phyloP scores from a whole-genome alignment of 441 rosid species.

The Flueggea neowawraea region DNA sequence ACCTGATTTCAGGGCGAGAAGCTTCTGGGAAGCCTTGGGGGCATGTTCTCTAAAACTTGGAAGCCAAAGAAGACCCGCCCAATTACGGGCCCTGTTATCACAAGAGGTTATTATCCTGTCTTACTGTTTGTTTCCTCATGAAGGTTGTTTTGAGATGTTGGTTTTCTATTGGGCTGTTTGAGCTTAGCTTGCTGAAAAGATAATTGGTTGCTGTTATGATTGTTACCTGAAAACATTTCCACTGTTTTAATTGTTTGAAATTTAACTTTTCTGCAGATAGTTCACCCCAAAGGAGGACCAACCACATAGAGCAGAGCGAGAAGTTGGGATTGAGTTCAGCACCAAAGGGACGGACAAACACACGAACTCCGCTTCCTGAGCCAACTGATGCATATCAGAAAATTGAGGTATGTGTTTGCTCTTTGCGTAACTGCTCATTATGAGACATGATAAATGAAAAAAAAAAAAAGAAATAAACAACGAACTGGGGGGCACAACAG shows the following conservation, averaged over 20 bases:
- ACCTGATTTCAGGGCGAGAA: conserved; percentile 80
- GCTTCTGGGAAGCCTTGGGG: conserved; percentile 92
- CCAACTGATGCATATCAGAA: conserved; percentile 49
- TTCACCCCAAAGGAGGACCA: conserved; percentile 35
- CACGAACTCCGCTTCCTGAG: conserved; percentile 30
- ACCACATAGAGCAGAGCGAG: conserved; percentile 55
- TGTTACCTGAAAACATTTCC: no score
- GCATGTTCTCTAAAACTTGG: conserved; percentile 86
- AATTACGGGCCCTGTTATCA: conserved; percentile 66
- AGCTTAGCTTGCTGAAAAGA: no score
- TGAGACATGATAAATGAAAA: neutral
- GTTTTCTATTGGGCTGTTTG: no score
- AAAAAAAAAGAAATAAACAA: neutral
- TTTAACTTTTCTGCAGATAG: conserved; percentile 32
- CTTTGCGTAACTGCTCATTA: neutral
- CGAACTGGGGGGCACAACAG: neutral
- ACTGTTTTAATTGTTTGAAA: neutral
- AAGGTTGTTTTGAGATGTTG: no score
- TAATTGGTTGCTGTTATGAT: no score
- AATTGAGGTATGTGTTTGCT: conserved; percentile 51
- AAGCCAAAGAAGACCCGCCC: conserved; percentile 86
- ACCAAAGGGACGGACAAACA: conserved; percentile 31
- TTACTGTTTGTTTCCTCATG: neutral
- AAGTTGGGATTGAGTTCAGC: conserved; percentile 52
- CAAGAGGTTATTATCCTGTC: conserved; percentile 46